Evolutionary conservation across 352 stramenopile genomes (phyloP), one percentile per base, ranked within the genome.

Genomic region (Pythium volutum): DNA sequence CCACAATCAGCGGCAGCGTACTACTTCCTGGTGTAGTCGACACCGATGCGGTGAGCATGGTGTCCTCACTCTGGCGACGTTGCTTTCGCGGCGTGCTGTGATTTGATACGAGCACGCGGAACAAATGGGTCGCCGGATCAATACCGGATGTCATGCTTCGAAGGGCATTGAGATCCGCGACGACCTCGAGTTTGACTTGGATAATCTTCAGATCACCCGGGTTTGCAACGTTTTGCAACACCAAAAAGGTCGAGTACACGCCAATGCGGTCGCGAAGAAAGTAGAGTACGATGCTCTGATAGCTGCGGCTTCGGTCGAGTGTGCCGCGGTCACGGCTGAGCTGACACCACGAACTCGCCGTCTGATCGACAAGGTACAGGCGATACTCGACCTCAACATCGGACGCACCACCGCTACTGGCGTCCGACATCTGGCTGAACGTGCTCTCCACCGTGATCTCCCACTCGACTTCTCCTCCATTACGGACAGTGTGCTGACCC

Each of bases 201-300:
- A 96, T 94, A 20, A 96, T 76, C 65, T 96, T 96, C 42, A 96
- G 55, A 64, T 96, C 87, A 18, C 75, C 80, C 3, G 87, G 84
- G 41, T 94, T 96, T 7, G 67, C 74, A 50, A 89, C 31, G 61
- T 96, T 96, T 61, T 96, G 83, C 7, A 96, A 66, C 36, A 96
- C 84, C 60, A 96, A 69, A 50, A 92, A 96, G 6, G 81, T 94
- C 33, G 83, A 92, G 50, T 91, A 96, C 22, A 94, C 78, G 22
- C 87, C 87, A 36, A 96, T 80, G 12, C 82, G 73, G 45, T 91
- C 84, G 9, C 87, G 78, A 22, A 90, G 55, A 55, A 96, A 94
- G 56, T 89, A 88, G 16, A 96, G 72, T 34, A 94, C 84, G 23
- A 94, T 74, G 22, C 81, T 96, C 56, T 96, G 87, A 42, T 93